Percentiles rank a stretch among this genome's conserved stretches.
These are phyloP conservation scores for Pisolithus thermaeus DNA, from an alignment of 1,284 basidiomycete species.

Conservation along the genomic window DNA sequence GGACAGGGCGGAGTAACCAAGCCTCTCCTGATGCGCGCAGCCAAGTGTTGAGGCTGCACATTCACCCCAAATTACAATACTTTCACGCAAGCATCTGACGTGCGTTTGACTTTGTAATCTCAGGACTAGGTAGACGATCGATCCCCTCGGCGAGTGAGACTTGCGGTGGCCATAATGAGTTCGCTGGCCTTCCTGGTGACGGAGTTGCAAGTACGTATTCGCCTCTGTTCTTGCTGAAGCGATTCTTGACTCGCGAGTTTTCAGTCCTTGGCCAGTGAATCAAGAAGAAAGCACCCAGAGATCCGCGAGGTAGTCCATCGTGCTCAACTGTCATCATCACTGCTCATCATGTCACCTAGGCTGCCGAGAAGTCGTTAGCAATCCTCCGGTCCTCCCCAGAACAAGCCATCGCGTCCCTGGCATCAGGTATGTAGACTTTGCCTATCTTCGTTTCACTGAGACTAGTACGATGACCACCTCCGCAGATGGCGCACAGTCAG, in stretches of 20 bases:
- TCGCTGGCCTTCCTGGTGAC: constrained; percentile 50
- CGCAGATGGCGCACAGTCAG: constrained; percentile 71
- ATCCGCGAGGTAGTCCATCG: constrained; percentile 63
- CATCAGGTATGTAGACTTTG: constrained; percentile 47
- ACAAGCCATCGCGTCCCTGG: constrained; percentile 55
- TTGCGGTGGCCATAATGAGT: constrained; percentile 32
- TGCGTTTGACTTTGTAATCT: too few species aligned
- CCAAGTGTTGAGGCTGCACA: too few species aligned
- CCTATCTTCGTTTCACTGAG: constrained; percentile 4
- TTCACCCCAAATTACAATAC: too few species aligned
- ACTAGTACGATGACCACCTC: background rate
- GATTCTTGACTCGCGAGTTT: background rate
- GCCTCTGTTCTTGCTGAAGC: background rate
- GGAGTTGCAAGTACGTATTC: constrained; percentile 41
- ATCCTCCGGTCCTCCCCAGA: constrained; percentile 74
- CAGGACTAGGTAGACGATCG: too few species aligned
- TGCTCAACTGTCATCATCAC: constrained; percentile 5
- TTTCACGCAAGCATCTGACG: too few species aligned
- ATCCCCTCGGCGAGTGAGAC: too few species aligned
- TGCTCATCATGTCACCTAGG: constrained; percentile 35
- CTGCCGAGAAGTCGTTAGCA: constrained; percentile 79
- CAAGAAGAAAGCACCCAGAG: constrained; percentile 75
- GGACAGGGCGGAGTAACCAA: too few species aligned
- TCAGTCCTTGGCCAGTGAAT: constrained; percentile 74
- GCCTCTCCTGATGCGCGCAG: too few species aligned